phyloP scores from a whole-genome alignment of 129 eudicot species.

The Centaurea solstitialis region DNA sequence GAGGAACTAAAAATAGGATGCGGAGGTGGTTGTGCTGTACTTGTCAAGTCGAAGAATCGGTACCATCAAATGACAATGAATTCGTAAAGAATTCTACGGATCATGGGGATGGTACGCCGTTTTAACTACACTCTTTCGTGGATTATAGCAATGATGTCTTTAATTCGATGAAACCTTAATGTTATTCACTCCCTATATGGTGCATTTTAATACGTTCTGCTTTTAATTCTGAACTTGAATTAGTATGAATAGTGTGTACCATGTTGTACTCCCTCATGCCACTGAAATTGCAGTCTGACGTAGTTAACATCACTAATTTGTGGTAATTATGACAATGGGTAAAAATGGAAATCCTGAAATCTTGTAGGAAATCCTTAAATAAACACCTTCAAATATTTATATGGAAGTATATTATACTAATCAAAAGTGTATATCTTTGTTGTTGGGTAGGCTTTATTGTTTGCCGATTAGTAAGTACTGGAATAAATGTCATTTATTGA shows the following conservation, averaged over 20 bases:
- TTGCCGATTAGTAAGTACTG: background rate
- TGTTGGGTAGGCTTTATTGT: background rate
- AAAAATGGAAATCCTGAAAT: background rate
- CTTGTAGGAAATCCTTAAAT: background rate
- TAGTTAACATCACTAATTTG: background rate
- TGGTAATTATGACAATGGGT: background rate
- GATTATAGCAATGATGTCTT: background rate
- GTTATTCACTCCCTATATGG: background rate
- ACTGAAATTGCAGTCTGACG: background rate
- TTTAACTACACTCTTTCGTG: background rate
- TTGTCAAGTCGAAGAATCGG: slow-evolving; percentile 70
- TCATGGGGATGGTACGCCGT: slow-evolving; percentile 45
- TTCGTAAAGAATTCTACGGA: slow-evolving; percentile 45
- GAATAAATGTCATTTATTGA: background rate
- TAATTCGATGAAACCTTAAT: background rate
- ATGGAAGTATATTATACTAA: background rate
- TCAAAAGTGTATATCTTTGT: background rate
- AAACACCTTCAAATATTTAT: background rate
- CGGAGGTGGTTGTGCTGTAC: slow-evolving; percentile 84
- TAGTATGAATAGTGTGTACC: background rate
- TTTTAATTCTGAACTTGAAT: background rate
- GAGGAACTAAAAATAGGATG: slow-evolving; percentile 58
- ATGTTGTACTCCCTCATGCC: background rate
- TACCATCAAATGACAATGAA: slow-evolving; percentile 52
- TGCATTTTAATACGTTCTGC: background rate